Base-by-base conservation (phyloP, 345 rosid genomes). In the Zanthoxylum bungeanum region DNA sequence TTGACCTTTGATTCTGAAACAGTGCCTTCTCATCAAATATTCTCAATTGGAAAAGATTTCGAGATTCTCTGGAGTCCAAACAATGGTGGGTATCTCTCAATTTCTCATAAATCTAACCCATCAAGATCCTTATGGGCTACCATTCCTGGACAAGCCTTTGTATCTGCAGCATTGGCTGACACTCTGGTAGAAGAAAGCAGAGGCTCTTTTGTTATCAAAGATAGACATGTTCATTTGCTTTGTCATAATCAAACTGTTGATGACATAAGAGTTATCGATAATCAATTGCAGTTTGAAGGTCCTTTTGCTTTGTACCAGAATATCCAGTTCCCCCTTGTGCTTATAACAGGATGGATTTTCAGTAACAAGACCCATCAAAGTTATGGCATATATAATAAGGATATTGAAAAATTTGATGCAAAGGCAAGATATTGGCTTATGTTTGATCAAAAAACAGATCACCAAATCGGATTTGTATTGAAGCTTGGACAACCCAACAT, bases 141-240 rank as follows among this genome's bases (percentile, higher is more conserved):
- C 69, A 46, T 82, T 49, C 86, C 89, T 0, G 88, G 94, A 17
- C 78, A 66, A 30, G 81, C 88, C 52, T 89, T 89, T 64, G 82
- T 89, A 70, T 87, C 88, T 10, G 89, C 91, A 4, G 91, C 90
- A 22, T 3, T 75, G 80, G 85, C 78, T 2, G 86, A 84, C 34
- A 85, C 91, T 8, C 85, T 85, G 80, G 86, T 89, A 47, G 83
- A 89, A 68, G 94, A 89, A 74, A 87, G 91, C 79, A 82, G 94
- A 53, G 94, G 94, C 64, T 89, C 91, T 1, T 89, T 87, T 55
- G 74, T 68, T 42, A 37, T 89, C 52, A 82, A 77, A 56, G 88
- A 87, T 31, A 60, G 63, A 30, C 37, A 73, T 40, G 68, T 81
- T 64, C 85, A 42, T 34, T 50, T 87, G 56, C 42, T 82, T 16